These are phyloP conservation scores for Claviceps spartinae DNA, from an alignment of 2,329 filamentous ascomycete species.

Conservation along the genomic window DNA sequence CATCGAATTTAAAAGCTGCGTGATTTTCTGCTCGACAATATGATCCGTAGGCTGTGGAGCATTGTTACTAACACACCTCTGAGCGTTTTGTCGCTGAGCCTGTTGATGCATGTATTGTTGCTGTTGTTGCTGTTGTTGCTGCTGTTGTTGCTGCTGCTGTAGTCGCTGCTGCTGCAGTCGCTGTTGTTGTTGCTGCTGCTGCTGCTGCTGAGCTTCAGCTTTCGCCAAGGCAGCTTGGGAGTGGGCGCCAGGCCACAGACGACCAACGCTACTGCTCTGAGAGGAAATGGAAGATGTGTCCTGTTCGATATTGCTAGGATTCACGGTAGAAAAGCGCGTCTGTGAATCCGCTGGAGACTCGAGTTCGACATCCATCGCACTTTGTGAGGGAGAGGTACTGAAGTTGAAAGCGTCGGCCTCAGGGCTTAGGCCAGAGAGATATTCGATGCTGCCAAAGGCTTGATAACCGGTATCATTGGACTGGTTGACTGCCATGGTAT, in stretches of 20 bases:
- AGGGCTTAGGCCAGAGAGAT: conserved; percentile 41
- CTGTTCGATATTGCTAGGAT: conserved; percentile 63
- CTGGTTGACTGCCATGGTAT: conserved; percentile 66
- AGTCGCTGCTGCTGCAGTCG: conserved; percentile 13
- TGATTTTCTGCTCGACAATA: conserved; percentile 82
- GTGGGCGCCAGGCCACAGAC: conserved; percentile 88
- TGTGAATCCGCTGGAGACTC: conserved; percentile 34
- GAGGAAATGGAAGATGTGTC: conserved; percentile 32
- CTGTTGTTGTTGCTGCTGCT: conserved; percentile 46
- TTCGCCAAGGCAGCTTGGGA: conserved; percentile 73
- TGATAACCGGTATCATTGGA: conserved; percentile 40
- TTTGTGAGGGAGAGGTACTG: conserved; percentile 51
- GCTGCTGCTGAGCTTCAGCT: conserved; percentile 55
- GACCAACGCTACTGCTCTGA: conserved; percentile 46
- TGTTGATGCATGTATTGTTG: conserved; percentile 35
- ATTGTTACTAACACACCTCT: conserved; percentile 40
- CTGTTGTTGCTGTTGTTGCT: conserved; percentile 56
- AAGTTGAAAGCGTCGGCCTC: conserved; percentile 60
- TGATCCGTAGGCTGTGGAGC: conserved; percentile 45
- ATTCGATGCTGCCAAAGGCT: conserved; percentile 35
- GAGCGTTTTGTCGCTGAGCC: conserved; percentile 33
- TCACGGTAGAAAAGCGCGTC: conserved; percentile 54
- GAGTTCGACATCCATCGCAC: conserved; percentile 48
- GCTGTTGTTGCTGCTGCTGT: conserved; percentile 34
- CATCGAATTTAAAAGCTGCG: conserved; percentile 85